These are phyloP conservation scores for Clavariopsis aquatica DNA, from an alignment of 495 filamentous ascomycete genomes.

Conservation along the genomic window DNA sequence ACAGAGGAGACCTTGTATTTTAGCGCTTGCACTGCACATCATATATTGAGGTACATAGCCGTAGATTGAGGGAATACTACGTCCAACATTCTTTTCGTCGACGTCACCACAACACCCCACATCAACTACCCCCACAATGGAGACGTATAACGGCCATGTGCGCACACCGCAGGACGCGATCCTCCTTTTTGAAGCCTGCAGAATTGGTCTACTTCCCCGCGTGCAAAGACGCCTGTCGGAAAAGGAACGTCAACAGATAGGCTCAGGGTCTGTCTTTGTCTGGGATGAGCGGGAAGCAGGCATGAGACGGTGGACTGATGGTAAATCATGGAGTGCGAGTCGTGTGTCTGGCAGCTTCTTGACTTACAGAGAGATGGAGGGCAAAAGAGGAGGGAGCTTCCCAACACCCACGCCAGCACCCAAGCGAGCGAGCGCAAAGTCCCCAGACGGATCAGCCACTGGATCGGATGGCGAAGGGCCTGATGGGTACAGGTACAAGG, in stretches of 20 bases:
- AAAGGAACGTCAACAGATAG: conserved; percentile 93
- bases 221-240: conserved; percentile 93
- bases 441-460: conserved; percentile 42
- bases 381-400: conserved; percentile 74
- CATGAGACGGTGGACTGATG: conserved; percentile 98
- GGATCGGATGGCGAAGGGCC: conserved; percentile 68
- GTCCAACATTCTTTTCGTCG: neutral
- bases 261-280: conserved; percentile 94
- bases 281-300: conserved; percentile 99
- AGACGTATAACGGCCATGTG: conserved; percentile 92
- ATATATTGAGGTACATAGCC: neutral
- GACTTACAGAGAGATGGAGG: conserved; percentile 98
- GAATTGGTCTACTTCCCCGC: conserved; percentile 82
- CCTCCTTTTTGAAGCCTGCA: conserved; percentile 94
- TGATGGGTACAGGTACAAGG: conserved; percentile 96
- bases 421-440: conserved; percentile 69
- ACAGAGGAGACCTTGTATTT: neutral
- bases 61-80: neutral
- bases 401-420: conserved; percentile 45
- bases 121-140: conserved; percentile 58
- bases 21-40: neutral
- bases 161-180: conserved; percentile 93
- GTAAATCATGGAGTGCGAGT: conserved; percentile 98
- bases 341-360: conserved; percentile 96
- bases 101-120: neutral